Percentiles rank a stretch among this genome's conserved stretches.
Conservation (phyloP, 2,329 filamentous ascomycete genomes). For the Phyllosticta citriasiana region DNA sequence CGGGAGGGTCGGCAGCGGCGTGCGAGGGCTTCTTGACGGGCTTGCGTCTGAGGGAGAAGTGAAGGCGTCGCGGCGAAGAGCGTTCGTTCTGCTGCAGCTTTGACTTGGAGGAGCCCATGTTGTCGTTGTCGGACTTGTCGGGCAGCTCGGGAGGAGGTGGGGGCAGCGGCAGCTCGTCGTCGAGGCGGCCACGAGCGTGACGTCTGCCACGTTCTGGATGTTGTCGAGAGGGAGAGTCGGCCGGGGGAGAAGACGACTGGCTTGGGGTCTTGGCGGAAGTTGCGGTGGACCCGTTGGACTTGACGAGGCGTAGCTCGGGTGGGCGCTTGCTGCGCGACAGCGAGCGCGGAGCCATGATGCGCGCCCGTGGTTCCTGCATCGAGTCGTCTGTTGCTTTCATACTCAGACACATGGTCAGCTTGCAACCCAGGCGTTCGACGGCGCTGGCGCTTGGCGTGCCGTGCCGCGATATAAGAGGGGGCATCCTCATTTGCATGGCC, state of each 20-base stretch:
- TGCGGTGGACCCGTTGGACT: constrained; percentile 30
- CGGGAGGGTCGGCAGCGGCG: neutral
- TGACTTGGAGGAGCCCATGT: neutral
- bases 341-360: constrained; percentile 21
- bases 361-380: neutral
- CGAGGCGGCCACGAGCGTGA: neutral
- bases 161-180: constrained; percentile 18
- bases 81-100: neutral
- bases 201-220: constrained; percentile 4
- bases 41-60: constrained; percentile 9
- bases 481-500: neutral
- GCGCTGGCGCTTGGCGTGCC: neutral
- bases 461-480: neutral
- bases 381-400: neutral
- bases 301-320: constrained; percentile 22
- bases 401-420: neutral
- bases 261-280: constrained; percentile 15
- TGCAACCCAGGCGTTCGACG: neutral
- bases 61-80: neutral
- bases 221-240: constrained; percentile 10
- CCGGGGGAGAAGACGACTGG: constrained; percentile 11
- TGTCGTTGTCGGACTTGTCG: constrained; percentile 15
- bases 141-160: constrained; percentile 24
- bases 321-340: constrained; percentile 26
- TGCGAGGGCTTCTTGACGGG: constrained; percentile 4